Evolutionary conservation across 2,329 filamentous ascomycete species (phyloP).

Genomic region (Exophiala xenobiotica): DNA sequence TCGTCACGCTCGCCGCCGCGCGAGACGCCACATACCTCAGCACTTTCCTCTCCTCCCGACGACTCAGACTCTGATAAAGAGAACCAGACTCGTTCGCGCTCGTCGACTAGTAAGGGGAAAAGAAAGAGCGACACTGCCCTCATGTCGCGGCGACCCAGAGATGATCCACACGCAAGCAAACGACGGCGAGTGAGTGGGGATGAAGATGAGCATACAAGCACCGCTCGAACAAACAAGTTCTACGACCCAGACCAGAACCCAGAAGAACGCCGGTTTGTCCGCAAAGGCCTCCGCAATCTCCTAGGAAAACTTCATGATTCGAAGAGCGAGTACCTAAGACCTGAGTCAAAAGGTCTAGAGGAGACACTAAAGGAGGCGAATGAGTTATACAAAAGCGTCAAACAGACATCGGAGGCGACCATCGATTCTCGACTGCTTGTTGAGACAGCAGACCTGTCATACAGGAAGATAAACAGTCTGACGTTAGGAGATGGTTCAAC

Average conservation of each 20-base stretch:
- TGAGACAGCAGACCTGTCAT: constrained; percentile 73
- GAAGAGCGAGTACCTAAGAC: constrained; percentile 67
- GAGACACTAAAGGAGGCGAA: constrained; percentile 68
- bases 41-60: constrained; percentile 34
- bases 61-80: constrained; percentile 52
- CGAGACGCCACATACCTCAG: constrained; percentile 8
- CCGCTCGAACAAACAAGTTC: constrained; percentile 40
- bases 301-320: constrained; percentile 59
- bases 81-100: constrained; percentile 37
- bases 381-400: constrained; percentile 64
- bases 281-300: constrained; percentile 69
- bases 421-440: constrained; percentile 87
- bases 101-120: constrained; percentile 38
- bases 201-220: constrained; percentile 29
- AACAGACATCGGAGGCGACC: constrained; percentile 85
- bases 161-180: constrained; percentile 40
- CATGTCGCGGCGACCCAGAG: constrained; percentile 22
- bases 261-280: constrained; percentile 68
- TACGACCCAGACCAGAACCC: constrained; percentile 84
- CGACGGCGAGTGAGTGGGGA: constrained; percentile 42
- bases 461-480: constrained; percentile 73
- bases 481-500: constrained; percentile 70
- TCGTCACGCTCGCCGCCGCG: constrained; percentile 11
- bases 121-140: constrained; percentile 39
- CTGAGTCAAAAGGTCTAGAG: constrained; percentile 63